Evolutionary conservation across 331 rosid species (phyloP).

Genomic region (Rhamnella rubrinervis): DNA sequence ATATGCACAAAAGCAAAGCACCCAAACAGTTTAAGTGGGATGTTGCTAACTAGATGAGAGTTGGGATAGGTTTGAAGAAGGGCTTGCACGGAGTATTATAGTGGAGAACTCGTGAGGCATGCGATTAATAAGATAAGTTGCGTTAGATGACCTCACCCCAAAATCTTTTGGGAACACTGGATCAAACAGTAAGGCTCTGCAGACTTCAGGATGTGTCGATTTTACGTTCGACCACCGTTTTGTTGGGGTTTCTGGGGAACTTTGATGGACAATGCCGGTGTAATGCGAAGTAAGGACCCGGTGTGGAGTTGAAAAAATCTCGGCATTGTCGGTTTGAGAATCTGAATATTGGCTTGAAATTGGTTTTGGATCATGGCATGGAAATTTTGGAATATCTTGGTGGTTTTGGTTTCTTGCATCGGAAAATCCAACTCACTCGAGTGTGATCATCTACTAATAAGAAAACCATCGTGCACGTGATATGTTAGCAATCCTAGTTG

Average conservation of each 20-base stretch:
- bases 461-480: not conserved
- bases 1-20: not conserved
- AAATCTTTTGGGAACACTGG: not conserved
- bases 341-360: no score
- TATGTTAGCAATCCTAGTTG: not conserved
- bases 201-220: not conserved
- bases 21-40: not conserved
- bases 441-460: not conserved
- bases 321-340: no score
- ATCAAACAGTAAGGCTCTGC: not conserved
- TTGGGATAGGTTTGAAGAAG: not conserved
- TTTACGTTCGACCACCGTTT: not conserved
- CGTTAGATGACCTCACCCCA: not conserved
- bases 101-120: not conserved
- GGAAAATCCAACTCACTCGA: no score
- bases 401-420: no score
- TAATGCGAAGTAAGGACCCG: not conserved
- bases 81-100: not conserved
- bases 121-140: not conserved
- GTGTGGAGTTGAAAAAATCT: no score
- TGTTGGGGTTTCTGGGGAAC: not conserved
- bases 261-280: not conserved
- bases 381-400: no score
- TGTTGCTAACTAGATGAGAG: not conserved
- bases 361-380: no score